A percentile compares a stretch with the other conserved stretches of the same genome.
Evolutionary conservation across 352 stramenopile species (phyloP).

Genomic region (Thraustotheca clavata): DNA sequence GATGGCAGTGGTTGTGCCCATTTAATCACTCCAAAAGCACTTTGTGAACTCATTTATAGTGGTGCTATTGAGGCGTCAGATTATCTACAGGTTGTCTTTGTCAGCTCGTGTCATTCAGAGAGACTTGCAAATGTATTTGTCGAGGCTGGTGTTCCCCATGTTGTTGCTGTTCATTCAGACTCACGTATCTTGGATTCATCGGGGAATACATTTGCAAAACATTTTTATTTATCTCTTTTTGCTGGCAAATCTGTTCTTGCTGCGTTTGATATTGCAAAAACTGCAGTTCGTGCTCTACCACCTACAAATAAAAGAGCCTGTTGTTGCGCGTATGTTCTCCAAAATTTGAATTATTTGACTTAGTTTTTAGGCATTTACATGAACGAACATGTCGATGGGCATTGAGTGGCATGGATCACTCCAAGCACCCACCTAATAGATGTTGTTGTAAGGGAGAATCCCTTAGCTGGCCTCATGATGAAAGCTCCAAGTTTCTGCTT

Average conservation of each 20-base stretch:
- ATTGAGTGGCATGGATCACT: constrained; percentile 48
- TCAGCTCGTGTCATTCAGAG: constrained; percentile 82
- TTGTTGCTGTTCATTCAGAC: constrained; percentile 83
- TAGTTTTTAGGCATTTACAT: constrained; percentile 46
- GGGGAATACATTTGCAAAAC: constrained; percentile 76
- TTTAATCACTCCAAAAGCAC: constrained; percentile 52
- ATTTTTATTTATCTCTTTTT: constrained; percentile 78
- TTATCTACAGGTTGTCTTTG: constrained; percentile 62
- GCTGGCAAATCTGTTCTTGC: constrained; percentile 55
- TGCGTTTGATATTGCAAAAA: constrained; percentile 68
- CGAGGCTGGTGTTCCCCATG: constrained; percentile 82
- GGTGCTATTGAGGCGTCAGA: constrained; percentile 23
- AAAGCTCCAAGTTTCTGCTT: constrained; percentile 76
- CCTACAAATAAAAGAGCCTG: constrained; percentile 52
- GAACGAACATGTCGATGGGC: constrained; percentile 64
- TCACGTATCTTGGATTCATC: constrained; percentile 64
- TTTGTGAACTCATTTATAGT: constrained; percentile 63
- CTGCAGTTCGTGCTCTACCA: constrained; percentile 50
- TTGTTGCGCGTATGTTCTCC: constrained; percentile 65
- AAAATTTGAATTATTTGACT: not conserved
- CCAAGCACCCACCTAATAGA: constrained; percentile 49
- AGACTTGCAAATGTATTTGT: constrained; percentile 83
- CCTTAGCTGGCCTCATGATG: constrained; percentile 65
- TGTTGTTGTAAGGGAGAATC: constrained; percentile 68
- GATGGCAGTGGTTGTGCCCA: constrained; percentile 63